A percentile compares a stretch with the other conserved stretches of the same genome.
These are phyloP conservation scores for Phytophthora pseudosyringae DNA, from an alignment of 352 stramenopile genomes.

Conservation along the genomic window DNA sequence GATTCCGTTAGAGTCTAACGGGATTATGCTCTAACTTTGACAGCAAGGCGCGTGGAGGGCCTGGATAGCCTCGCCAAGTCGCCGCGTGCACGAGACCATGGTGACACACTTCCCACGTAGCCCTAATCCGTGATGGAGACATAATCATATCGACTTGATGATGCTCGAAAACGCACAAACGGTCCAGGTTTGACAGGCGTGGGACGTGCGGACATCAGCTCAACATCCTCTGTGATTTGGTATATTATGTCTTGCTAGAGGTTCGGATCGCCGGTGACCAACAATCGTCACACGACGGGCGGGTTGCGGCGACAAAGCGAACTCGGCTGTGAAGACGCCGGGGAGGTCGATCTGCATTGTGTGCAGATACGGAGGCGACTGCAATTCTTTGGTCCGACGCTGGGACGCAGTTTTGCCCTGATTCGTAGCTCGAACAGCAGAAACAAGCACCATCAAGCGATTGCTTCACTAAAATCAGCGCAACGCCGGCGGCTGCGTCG, in stretches of 20 bases:
- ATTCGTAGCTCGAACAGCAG: conserved; percentile 19
- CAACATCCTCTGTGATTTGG: conserved; percentile 11
- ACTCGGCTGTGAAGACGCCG: neutral
- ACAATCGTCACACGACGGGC: no score
- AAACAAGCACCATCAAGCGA: conserved; percentile 13
- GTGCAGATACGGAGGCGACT: conserved; percentile 11
- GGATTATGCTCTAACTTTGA: neutral
- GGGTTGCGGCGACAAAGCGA: neutral
- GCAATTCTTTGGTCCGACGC: conserved; percentile 14
- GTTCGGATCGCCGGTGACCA: neutral
- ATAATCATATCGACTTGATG: conserved; percentile 14
- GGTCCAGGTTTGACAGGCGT: conserved; percentile 18
- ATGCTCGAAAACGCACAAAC: conserved; percentile 7
- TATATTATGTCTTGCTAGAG: conserved; percentile 3
- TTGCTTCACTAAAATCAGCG: conserved; percentile 2
- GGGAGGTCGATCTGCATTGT: conserved; percentile 3
- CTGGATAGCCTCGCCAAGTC: conserved; percentile 19
- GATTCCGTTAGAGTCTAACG: conserved; percentile 14
- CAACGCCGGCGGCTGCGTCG: no score
- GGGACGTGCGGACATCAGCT: conserved; percentile 28
- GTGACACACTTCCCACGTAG: neutral
- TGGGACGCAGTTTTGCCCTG: neutral
- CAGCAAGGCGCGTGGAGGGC: conserved; percentile 1
- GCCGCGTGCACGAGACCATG: conserved; percentile 8
- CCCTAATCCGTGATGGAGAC: neutral